Evolutionary conservation across 352 stramenopile genomes (phyloP), one percentile per base, ranked within the genome.

Genomic region (Peronospora destructor): DNA sequence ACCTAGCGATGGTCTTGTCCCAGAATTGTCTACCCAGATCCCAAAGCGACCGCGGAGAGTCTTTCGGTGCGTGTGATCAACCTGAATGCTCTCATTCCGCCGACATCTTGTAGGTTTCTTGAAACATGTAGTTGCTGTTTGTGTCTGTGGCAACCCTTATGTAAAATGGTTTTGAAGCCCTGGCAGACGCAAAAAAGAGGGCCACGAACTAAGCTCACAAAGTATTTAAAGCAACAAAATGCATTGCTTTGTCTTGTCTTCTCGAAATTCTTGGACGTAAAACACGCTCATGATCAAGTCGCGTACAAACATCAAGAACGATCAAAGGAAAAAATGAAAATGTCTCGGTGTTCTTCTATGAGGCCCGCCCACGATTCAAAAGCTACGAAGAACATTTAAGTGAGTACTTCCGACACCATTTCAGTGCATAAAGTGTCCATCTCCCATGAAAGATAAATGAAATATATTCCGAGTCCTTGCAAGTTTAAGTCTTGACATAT

Each of bases 291-390:
- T 23, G 19, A 23, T 23, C 19, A 23, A 23, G 19, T 23, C 19
- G 19, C 19, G 19, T 23, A 8, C 6, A 4, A 32, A 32, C 6
- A 32, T 3, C 28, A 23, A 23, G 19, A 32, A 32, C 9, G 28
- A 35, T 17, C 21, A 8, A 38, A 38, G 33, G 0, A 35, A 35
- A 35, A 35, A 35, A 4, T 16, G 14, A 35, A 35, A 16, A 14
- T 14, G 30, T 14, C 1, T 4, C 30, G 29, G 13, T 28, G 16
- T 46, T 54, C 43, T 16, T 89, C 80, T 40, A 93, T 79, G 4
- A 91, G 66, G 11, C 83, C 84, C 12, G 94, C 76, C 81, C 83
- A 95, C 6, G 78, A 89, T 42, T 87, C 78, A 46, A 93, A 94
- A 13, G 83, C 82, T 66, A 89, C 81, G 39, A 95, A 68, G 49